Evolutionary conservation across 805 yeast genomes (phyloP), one percentile per base, ranked within the genome.

Genomic region (Scheffersomyces amazonensis): DNA sequence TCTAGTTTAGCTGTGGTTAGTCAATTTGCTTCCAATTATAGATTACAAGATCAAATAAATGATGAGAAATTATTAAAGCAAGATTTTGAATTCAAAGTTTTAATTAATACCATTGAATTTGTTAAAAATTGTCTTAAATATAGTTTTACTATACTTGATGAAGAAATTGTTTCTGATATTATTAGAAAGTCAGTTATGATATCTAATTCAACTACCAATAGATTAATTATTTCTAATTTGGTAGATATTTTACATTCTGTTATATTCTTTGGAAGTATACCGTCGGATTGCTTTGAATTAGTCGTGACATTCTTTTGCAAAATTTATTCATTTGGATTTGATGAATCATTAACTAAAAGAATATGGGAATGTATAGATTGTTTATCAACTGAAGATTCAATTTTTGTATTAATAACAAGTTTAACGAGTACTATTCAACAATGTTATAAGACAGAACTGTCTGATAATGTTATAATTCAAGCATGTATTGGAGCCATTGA

Each of bases 291-390:
- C n/a, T 54, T 75, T 18, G 56, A 50, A 16, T 56, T 58, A 5
- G 56, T 68, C 1, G 52, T 79, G 3, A 66, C 65, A 37, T 64
- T 76, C 11, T 48, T 80, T 6, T 71, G 82, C 42, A 74, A 74
- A 2, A 58, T 72, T 1, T 54, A 66, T 21, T 55, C 64, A 1
- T 46, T 66, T 21, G 64, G 35, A 18, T 23, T 43, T 9, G 39
- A 69, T 13, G 56, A 65, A 7, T 50, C 58, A 4, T 59, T 73
- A 24, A 51, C 53, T 7, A 62, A 56, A 4, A 29, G 58, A 5
- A 57, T 70, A 1, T 67, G 73, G 62, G 62, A 63, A 4, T 56
- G 71, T 3, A 55, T 77, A 7, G 48, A 51, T 12, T 62, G 62
- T 28, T 49, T 81, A 16, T 52, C 62, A 11, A 40, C 48, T 11